Evolutionary conservation across 2,329 filamentous ascomycete genomes (phyloP), one percentile per base, ranked within the genome.

Genomic region (Colletotrichum musicola): DNA sequence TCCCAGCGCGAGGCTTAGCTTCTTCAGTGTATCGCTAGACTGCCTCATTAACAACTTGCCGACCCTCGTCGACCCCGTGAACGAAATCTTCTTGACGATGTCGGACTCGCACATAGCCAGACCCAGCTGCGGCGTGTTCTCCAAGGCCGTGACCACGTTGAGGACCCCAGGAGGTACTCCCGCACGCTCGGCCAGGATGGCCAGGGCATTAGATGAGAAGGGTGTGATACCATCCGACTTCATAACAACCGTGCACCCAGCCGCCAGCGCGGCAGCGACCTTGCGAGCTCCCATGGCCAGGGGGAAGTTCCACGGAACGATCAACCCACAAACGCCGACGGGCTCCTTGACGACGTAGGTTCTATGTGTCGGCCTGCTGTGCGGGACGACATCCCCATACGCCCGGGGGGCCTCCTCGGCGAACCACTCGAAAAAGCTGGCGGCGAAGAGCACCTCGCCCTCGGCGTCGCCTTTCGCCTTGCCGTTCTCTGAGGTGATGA

Each of bases 201-300:
- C 93, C 18, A 98, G 81, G 1, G 95, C 95, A 40, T 97, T 90
- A 0, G 94, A 90, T 18, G 95, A 97, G 78, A 95, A 95, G 0
- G 95, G 95, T 1, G 96, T 98, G 83, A 98, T 95, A 53, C 91
- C 91, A 1, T 95, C 95, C 16, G 94, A 92, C 81, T 99, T 99
- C 75, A 90, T 91, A 1, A 98, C 95, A 2, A 97, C 92, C 0
- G 95, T 97, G 82, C 95, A 98, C 67, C 96, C 96, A n/a, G 94
- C 95, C n/a, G 96, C 96, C 63, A 98, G 85, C 7, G 92, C 93
- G 2, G 93, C 89, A 1, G 88, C 90, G 57, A 90, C 85, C 78
- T 92, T 92, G 68, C 90, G 83, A 4, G 90, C 91, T 71, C 93
- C 88, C 91, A 93, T 93, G 54, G 91, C 91, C 2, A 90, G 89